These are phyloP conservation scores for Penicillium subrubescens DNA, from an alignment of 495 filamentous ascomycete genomes.

Conservation along the genomic window DNA sequence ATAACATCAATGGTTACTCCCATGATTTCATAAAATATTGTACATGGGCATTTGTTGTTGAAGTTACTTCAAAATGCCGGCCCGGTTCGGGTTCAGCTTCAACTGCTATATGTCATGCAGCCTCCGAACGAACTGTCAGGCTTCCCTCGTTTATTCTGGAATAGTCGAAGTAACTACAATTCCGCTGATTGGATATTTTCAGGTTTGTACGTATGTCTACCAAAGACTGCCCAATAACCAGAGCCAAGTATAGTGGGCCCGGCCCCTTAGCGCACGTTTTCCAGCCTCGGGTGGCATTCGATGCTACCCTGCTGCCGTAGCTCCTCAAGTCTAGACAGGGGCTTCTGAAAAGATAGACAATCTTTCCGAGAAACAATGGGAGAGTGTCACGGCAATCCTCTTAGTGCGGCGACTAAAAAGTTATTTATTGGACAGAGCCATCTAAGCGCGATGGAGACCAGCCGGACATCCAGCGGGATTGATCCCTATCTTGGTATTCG, in stretches of 20 bases:
- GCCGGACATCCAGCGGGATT: background rate
- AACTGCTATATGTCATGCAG: background rate
- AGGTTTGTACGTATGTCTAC: background rate
- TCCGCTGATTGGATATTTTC: background rate
- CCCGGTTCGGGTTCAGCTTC: background rate
- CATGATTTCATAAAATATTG: background rate
- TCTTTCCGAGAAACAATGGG: background rate
- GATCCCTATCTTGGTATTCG: background rate
- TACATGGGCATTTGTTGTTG: background rate
- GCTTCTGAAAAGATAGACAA: background rate
- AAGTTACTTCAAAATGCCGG: background rate
- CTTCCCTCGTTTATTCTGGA: background rate
- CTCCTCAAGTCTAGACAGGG: background rate
- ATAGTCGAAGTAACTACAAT: background rate
- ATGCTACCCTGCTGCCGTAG: background rate
- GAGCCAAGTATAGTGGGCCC: background rate
- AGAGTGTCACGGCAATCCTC: background rate
- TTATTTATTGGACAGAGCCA: background rate
- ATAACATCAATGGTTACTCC: background rate
- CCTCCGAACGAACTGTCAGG: background rate
- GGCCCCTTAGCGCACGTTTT: background rate
- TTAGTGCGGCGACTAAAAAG: background rate
- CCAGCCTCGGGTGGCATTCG: background rate
- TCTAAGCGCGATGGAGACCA: background rate
- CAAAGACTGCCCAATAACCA: background rate